phyloP scores from a whole-genome alignment of 768 basidiomycete species.

The Mycena albidolilacea region DNA sequence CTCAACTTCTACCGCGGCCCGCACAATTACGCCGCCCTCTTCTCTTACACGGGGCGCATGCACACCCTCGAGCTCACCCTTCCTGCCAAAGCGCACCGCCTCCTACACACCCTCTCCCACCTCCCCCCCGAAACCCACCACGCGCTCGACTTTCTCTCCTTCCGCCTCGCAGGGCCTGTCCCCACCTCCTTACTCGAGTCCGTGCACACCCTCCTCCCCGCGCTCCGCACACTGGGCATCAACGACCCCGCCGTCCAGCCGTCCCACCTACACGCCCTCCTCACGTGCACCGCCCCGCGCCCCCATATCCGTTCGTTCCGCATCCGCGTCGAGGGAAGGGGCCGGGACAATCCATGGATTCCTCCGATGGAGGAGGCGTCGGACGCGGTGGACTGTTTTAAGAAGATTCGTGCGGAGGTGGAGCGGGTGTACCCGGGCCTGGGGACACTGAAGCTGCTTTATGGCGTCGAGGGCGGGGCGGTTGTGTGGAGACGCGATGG shows the following conservation, averaged over 20 bases:
- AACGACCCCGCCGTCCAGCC: conserved; percentile 33
- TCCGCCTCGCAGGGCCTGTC: conserved; percentile 34
- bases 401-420: conserved; percentile 12
- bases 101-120: conserved; percentile 29
- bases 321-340: conserved; percentile 31
- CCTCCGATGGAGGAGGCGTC: conserved; percentile 36
- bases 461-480: conserved; percentile 31
- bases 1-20: conserved; percentile 39
- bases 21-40: conserved; percentile 32
- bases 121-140: no score
- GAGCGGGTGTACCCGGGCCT: conserved; percentile 33
- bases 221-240: conserved; percentile 35
- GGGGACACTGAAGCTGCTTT: conserved; percentile 31
- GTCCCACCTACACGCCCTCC: conserved; percentile 1
- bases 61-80: conserved; percentile 32
- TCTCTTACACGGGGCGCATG: conserved; percentile 17
- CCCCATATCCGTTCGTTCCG: conserved; percentile 28
- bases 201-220: conserved; percentile 24
- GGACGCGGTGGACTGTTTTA: conserved; percentile 30
- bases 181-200: conserved; percentile 25
- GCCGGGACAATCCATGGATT: conserved; percentile 38
- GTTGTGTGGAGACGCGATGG: conserved; percentile 31
- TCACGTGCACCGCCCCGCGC: not conserved
- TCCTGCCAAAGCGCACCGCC: conserved; percentile 30
- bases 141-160: conserved; percentile 35